phyloP scores from a whole-genome alignment of 164 flowering plant species.

The Tetracentron sinense region DNA sequence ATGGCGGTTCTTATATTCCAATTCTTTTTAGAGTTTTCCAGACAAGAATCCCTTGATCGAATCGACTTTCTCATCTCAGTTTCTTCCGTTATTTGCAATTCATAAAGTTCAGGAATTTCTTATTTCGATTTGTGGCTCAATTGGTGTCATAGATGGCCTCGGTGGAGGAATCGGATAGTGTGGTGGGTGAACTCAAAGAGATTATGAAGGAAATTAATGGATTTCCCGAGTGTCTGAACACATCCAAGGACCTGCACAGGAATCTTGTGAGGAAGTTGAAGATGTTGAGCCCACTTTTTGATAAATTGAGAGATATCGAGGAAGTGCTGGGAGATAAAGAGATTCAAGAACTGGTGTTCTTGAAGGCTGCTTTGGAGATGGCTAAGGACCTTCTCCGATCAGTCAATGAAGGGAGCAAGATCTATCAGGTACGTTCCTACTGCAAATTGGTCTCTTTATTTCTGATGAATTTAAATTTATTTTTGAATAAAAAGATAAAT shows the following conservation, averaged over 20 bases:
- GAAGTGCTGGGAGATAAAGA: slow-evolving; percentile 29
- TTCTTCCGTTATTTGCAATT: no score
- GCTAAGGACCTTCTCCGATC: slow-evolving; percentile 51
- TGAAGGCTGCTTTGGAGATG: slow-evolving; percentile 45
- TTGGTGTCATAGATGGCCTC: slow-evolving; percentile 10
- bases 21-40: no score
- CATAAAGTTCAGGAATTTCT: no score
- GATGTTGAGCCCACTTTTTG: slow-evolving; percentile 79
- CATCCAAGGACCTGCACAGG: slow-evolving; percentile 49
- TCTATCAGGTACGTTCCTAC: slow-evolving; percentile 66
- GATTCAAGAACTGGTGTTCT: slow-evolving; percentile 34
- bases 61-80: no score
- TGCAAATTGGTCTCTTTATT: background rate
- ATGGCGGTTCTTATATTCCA: no score
- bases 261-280: slow-evolving; percentile 72
- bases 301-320: slow-evolving; percentile 59
- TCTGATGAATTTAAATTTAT: background rate
- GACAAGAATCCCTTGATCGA: no score
- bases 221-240: slow-evolving; percentile 54
- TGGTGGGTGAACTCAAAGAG: slow-evolving; percentile 32
- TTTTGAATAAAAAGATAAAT: no score
- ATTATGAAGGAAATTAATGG: slow-evolving; percentile 47
- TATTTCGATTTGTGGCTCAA: no score
- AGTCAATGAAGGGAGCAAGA: slow-evolving; percentile 61
- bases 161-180: slow-evolving; percentile 18